These are phyloP conservation scores for Eleusine coracana DNA, from an alignment of 176 grass and related monocot species.

Conservation along the genomic window DNA sequence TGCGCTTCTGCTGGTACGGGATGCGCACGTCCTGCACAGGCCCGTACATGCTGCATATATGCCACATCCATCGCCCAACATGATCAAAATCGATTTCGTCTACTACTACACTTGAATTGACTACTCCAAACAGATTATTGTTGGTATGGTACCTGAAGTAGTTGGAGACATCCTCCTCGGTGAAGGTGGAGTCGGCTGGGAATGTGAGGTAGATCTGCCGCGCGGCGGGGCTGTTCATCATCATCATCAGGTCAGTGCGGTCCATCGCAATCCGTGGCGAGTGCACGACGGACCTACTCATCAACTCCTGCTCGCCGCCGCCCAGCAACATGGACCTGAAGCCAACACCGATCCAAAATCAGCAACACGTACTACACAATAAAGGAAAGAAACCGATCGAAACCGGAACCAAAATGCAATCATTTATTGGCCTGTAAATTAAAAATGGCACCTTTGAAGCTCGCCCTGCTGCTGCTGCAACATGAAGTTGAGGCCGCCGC, in stretches of 20 bases:
- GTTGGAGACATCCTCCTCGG: conserved; percentile 76
- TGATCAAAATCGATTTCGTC: background rate
- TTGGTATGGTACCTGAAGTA: conserved; percentile 73
- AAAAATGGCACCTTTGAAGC: conserved; percentile 56
- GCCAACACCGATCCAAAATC: background rate
- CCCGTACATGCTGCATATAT: conserved; percentile 61
- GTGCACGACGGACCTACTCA: conserved; percentile 56
- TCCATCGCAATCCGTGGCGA: conserved; percentile 52
- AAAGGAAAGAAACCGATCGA: background rate
- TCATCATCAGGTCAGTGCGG: conserved; percentile 44
- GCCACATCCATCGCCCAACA: background rate
- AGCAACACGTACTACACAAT: background rate
- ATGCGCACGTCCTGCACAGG: conserved; percentile 91
- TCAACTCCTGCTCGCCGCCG: conserved; percentile 47
- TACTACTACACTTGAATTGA: background rate
- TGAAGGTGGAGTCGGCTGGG: conserved; percentile 84
- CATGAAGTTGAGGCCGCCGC: conserved; percentile 47
- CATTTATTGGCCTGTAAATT: background rate
- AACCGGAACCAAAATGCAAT: background rate
- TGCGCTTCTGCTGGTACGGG: conserved; percentile 91
- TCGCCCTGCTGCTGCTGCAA: conserved; percentile 59
- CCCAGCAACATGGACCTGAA: conserved; percentile 51
- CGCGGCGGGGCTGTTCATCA: conserved; percentile 47
- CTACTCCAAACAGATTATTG: background rate
- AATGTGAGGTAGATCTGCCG: conserved; percentile 94